Evolutionary conservation across 305 asterid species (phyloP).

Genomic region (Fraxinus xanthoxyloides): DNA sequence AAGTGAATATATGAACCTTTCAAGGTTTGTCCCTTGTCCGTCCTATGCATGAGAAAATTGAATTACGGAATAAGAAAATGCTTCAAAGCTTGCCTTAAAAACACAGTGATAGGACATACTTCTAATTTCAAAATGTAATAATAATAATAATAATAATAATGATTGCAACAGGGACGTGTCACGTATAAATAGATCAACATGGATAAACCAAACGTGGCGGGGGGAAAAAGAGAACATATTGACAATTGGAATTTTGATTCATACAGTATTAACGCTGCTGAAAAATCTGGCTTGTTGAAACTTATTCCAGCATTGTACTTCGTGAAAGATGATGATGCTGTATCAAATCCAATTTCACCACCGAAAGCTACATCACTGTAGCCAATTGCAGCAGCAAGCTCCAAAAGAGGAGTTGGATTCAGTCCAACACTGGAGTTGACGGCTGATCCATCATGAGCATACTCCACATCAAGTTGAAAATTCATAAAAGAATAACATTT

Average conservation of each 20-base stretch:
- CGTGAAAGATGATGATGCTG: slow-evolving; percentile 67
- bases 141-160: background rate
- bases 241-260: slow-evolving; percentile 17
- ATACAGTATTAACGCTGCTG: slow-evolving; percentile 76
- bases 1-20: slow-evolving; percentile 76
- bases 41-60: slow-evolving; percentile 32
- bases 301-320: slow-evolving; percentile 78
- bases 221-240: background rate
- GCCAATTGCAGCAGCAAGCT: slow-evolving; percentile 71
- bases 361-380: slow-evolving; percentile 60
- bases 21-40: slow-evolving; percentile 73
- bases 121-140: too few species aligned
- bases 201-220: background rate
- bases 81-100: too few species aligned
- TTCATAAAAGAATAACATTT: background rate
- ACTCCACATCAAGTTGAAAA: slow-evolving; percentile 73
- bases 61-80: background rate
- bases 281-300: slow-evolving; percentile 69
- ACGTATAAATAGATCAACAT: background rate
- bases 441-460: slow-evolving; percentile 64
- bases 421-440: slow-evolving; percentile 74
- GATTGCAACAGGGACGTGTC: background rate
- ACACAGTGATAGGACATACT: too few species aligned
- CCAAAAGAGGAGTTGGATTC: slow-evolving; percentile 75
- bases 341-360: slow-evolving; percentile 71